Conservation (phyloP, 2,329 filamentous ascomycete species). For the Pseudomassariella vexata region DNA sequence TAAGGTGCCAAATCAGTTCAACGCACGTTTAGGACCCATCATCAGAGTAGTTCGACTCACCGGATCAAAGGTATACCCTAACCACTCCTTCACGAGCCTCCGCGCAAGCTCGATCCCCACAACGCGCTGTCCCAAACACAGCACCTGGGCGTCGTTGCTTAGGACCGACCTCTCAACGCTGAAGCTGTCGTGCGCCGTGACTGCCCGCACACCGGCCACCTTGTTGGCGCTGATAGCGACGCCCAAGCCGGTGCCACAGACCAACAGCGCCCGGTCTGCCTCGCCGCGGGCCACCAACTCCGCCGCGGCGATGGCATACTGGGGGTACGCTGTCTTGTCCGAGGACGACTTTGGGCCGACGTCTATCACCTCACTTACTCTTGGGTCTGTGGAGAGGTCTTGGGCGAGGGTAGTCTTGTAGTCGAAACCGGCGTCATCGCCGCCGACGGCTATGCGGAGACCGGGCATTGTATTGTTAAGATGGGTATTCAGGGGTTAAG, state of each 20-base stretch:
- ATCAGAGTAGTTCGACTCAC: conserved; percentile 28
- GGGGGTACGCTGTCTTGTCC: conserved; percentile 75
- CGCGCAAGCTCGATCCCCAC: conserved; percentile 73
- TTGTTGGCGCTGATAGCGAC: conserved; percentile 83
- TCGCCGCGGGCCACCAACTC: conserved; percentile 50
- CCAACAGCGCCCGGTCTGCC: conserved; percentile 69
- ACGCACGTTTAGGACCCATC: no score
- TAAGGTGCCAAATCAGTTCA: no score
- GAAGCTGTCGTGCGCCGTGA: conserved; percentile 80
- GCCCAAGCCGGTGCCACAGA: conserved; percentile 78
- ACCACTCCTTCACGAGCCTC: conserved; percentile 69
- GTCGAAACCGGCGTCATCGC: conserved; percentile 60
- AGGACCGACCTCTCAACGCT: conserved; percentile 73
- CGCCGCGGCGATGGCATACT: conserved; percentile 66
- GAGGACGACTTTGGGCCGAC: conserved; percentile 58
- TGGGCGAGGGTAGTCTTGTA: conserved; percentile 73
- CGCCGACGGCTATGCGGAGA: conserved; percentile 7
- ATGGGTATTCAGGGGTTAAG: no score
- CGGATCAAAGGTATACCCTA: conserved; percentile 70
- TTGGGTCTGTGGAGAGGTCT: conserved; percentile 58
- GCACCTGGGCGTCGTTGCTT: conserved; percentile 77
- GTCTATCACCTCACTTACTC: conserved; percentile 61
- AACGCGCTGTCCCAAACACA: conserved; percentile 78
- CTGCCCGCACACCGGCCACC: conserved; percentile 70
- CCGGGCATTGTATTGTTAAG: no score